Conservation (phyloP, 202 grass and related monocot species). For the Musa balbisiana region DNA sequence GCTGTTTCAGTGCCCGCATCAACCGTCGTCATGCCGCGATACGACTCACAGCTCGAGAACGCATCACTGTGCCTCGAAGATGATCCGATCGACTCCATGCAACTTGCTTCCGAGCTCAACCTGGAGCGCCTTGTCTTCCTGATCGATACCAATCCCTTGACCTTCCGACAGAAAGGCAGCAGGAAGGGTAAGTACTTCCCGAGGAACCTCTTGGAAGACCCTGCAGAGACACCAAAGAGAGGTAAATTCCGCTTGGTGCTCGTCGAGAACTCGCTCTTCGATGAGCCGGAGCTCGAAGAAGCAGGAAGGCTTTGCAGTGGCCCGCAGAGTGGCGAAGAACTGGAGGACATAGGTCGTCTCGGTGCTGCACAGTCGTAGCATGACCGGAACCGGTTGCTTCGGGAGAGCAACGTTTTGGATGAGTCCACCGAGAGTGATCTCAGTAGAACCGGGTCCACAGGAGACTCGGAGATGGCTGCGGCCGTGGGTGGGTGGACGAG, state of each 20-base stretch:
- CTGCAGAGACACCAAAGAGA: no score
- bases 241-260: not conserved
- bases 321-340: not conserved
- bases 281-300: not conserved
- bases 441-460: not conserved
- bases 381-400: not conserved
- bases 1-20: not conserved
- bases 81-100: not conserved
- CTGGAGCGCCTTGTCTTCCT: not conserved
- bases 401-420: not conserved
- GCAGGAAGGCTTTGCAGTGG: not conserved
- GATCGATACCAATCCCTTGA: not conserved
- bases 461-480: not conserved
- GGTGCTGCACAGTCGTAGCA: not conserved
- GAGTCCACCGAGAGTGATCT: not conserved
- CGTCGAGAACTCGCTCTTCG: not conserved
- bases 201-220: not conserved
- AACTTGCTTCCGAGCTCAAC: not conserved
- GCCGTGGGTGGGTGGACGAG: not conserved
- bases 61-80: not conserved
- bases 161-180: not conserved
- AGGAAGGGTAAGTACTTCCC: not conserved
- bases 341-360: not conserved
- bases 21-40: not conserved
- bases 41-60: not conserved